Evolutionary conservation across 345 rosid genomes (phyloP), one percentile per base, ranked within the genome.

Genomic region (Citrus unshiu): DNA sequence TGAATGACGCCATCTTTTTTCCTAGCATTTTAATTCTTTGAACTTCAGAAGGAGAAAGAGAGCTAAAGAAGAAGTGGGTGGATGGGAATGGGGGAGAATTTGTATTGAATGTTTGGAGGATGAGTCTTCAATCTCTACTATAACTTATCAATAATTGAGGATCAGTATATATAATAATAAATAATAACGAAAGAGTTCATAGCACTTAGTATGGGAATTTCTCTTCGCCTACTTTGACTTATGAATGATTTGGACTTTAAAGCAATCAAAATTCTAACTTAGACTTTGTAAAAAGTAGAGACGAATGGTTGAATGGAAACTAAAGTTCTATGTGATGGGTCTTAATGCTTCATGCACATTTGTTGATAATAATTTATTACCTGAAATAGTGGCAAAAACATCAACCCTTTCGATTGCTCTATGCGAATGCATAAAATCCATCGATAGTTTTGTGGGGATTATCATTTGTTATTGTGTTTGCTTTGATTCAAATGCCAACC

Each of bases 1-100:
- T 92, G 84, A 95, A 90, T 1, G 94, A 90, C 39, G 71, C 87
- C 77, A 92, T 90, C 86, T 89, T 91, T 80, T 89, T 90, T 4
- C 95, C 89, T 46, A 93, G 39, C 93, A 95, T 90, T 70, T 87
- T 83, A n/a, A 1, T 5, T 73, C 6, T 29, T 51, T 78, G 60
- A 25, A 6, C 2, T n/a, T 37, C n/a, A n/a, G 0, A 58, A 37
- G 30, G 61, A 59, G 76, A 30, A 9, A 40, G 58, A 43, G 32
- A 69, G 32, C 25, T 14, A 39, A 30, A 58, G 61, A 64, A 10
- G 35, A 43, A 32, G 64, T 57, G 12, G 19, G 77, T 67, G 66
- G 76, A 75, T 68, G 27, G 69, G 72, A 63, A 77, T 68, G 27
- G 69, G 72, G 59, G 56, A 59, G 75, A 25, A 58, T 82, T 82